phyloP scores from a whole-genome alignment of 257 asterid species.

The Solanum paucissectum region DNA sequence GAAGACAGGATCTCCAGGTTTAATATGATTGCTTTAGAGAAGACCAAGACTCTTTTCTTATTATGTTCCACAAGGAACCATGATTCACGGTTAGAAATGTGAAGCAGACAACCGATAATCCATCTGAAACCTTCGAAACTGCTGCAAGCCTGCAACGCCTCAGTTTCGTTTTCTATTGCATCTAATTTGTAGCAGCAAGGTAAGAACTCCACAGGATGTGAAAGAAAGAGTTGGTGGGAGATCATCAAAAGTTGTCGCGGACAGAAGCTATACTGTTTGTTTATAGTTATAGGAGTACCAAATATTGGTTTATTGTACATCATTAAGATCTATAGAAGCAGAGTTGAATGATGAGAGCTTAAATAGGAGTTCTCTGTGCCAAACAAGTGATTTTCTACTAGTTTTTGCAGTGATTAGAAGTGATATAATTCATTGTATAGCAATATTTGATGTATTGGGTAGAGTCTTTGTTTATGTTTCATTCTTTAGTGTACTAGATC shows the following conservation, averaged over 20 bases:
- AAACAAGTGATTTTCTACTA: not conserved
- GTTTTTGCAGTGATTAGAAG: not conserved
- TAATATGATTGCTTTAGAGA: not conserved
- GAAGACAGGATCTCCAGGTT: slow-evolving; percentile 22
- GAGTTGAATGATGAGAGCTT: not conserved
- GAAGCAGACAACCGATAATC: not conserved
- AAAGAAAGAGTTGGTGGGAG: not conserved
- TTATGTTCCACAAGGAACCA: not conserved
- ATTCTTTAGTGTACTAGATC: not conserved
- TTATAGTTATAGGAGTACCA: not conserved
- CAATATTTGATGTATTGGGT: not conserved
- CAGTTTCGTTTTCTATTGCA: not conserved
- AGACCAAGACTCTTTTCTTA: not conserved
- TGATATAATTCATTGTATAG: not conserved
- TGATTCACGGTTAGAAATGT: not conserved
- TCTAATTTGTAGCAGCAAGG: not conserved
- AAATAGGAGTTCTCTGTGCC: not conserved
- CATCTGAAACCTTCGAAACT: not conserved
- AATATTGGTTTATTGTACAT: not conserved
- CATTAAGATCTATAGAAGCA: not conserved
- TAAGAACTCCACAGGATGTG: not conserved
- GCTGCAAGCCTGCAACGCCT: no score
- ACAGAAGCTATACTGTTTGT: not conserved
- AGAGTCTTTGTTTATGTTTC: not conserved
- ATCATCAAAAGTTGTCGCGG: not conserved